phyloP scores from a whole-genome alignment of 345 rosid species.

The Arabidopsis suecica region DNA sequence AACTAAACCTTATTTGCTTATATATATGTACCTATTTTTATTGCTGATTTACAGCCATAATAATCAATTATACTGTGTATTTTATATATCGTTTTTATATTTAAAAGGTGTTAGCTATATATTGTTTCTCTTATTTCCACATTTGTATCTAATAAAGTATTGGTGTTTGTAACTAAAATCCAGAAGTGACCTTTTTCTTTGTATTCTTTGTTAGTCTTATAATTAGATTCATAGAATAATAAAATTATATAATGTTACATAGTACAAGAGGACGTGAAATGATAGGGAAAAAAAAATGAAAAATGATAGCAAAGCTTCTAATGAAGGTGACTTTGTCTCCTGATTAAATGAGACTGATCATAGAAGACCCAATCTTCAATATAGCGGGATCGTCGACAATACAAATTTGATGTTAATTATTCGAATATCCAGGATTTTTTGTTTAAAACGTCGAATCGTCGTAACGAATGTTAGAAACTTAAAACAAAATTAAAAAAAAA shows the following conservation, averaged over 20 bases:
- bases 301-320: slow-evolving; percentile 22
- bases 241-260: not conserved
- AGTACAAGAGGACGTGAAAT: slow-evolving; percentile 23
- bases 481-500: too few species aligned
- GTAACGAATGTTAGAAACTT: too few species aligned
- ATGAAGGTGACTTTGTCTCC: slow-evolving; percentile 27
- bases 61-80: slow-evolving; percentile 31
- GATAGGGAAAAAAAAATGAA: not conserved
- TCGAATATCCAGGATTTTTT: not conserved
- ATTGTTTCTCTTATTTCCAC: slow-evolving; percentile 21
- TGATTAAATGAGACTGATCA: slow-evolving; percentile 9
- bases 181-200: not conserved
- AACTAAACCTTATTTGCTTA: slow-evolving; percentile 47
- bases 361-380: not conserved
- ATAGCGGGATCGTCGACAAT: not conserved
- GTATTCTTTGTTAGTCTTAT: not conserved
- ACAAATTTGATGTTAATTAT: not conserved
- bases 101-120: slow-evolving; percentile 10
- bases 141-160: slow-evolving; percentile 32
- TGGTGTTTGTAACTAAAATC: slow-evolving; percentile 33
- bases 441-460: not conserved
- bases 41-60: slow-evolving; percentile 29
- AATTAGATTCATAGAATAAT: slow-evolving; percentile 6
- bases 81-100: slow-evolving; percentile 3
- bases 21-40: slow-evolving; percentile 31